Evolutionary conservation across 1,284 basidiomycete genomes (phyloP).

Genomic region (Rhodotorula sp.): DNA sequence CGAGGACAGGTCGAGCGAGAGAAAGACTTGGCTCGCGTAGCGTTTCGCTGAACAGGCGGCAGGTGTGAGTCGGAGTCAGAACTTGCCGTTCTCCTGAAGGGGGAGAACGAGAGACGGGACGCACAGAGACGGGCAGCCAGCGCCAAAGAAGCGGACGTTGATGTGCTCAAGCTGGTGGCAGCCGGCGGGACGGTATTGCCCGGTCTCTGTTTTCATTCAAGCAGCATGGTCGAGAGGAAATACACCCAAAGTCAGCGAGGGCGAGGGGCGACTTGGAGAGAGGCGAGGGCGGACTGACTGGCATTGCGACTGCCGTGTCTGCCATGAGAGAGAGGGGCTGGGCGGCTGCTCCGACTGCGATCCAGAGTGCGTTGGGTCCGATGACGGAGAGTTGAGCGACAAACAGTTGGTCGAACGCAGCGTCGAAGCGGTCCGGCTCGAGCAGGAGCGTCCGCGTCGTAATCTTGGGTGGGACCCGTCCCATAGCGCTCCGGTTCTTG

Average conservation of each 20-base stretch:
- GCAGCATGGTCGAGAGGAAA: background rate
- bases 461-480: background rate
- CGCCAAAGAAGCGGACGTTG: slow-evolving; percentile 13
- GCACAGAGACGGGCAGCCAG: slow-evolving; percentile 15
- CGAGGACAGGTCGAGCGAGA: slow-evolving; percentile 37
- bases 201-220: slow-evolving; percentile 8
- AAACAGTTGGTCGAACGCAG: slow-evolving; percentile 8
- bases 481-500: too few relatives aligned
- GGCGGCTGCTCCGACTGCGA: slow-evolving; percentile 20
- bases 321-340: slow-evolving; percentile 8
- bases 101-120: background rate
- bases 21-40: slow-evolving; percentile 36
- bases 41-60: slow-evolving; percentile 23
- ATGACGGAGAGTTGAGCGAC: slow-evolving; percentile 20
- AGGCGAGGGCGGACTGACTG: slow-evolving; percentile 12
- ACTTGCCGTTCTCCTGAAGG: background rate
- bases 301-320: slow-evolving; percentile 32
- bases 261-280: too few relatives aligned
- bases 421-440: slow-evolving; percentile 11
- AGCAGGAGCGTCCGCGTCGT: slow-evolving; percentile 12
- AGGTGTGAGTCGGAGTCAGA: background rate
- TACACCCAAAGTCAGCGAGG: background rate
- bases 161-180: slow-evolving; percentile 13
- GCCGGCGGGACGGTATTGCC: background rate
- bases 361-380: background rate